Evolutionary conservation across 371 early-diverging fungal genomes (phyloP).

Genomic region (Coemansia sp.): DNA sequence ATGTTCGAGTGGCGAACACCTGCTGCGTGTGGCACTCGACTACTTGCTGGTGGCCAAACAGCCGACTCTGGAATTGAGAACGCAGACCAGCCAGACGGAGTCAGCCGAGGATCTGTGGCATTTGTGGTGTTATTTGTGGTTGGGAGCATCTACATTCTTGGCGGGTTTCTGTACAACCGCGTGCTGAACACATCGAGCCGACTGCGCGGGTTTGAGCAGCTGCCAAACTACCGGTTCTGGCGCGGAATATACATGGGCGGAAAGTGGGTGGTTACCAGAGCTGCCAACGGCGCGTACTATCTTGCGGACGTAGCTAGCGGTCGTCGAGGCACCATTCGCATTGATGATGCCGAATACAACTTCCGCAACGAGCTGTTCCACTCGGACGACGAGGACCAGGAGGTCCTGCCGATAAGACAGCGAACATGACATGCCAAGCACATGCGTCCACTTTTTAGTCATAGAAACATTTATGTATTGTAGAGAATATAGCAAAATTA

Average conservation of each 20-base stretch:
- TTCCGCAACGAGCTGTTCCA: slow-evolving; percentile 40
- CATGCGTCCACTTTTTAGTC: not conserved
- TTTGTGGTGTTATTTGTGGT: slow-evolving; percentile 43
- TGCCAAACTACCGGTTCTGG: slow-evolving; percentile 50
- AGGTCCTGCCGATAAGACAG: slow-evolving; percentile 19
- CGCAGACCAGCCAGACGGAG: not conserved
- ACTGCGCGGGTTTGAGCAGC: slow-evolving; percentile 49
- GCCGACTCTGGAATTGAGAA: not conserved
- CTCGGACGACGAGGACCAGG: slow-evolving; percentile 14
- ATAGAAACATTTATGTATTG: not conserved
- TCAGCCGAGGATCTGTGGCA: slow-evolving; percentile 26
- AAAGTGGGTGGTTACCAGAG: slow-evolving; percentile 4
- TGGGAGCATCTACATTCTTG: slow-evolving; percentile 43
- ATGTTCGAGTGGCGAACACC: slow-evolving; percentile 50
- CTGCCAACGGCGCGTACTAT: slow-evolving; percentile 5
- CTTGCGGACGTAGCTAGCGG: slow-evolving; percentile 12
- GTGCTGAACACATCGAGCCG: slow-evolving; percentile 42
- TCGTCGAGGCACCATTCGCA: slow-evolving; percentile 30
- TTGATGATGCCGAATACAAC: slow-evolving; percentile 37
- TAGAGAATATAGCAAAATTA: slow-evolving; percentile 2
- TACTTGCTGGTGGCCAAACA: not conserved
- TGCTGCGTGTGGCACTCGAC: slow-evolving; percentile 20
- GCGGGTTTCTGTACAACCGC: slow-evolving; percentile 48
- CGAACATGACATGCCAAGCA: slow-evolving; percentile 1
- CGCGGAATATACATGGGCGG: slow-evolving; percentile 22